A percentile compares a stretch with the other conserved stretches of the same genome.
These are phyloP conservation scores for Sphenostylis stenocarpa DNA, from an alignment of 306 rosid genomes.

Conservation along the genomic window DNA sequence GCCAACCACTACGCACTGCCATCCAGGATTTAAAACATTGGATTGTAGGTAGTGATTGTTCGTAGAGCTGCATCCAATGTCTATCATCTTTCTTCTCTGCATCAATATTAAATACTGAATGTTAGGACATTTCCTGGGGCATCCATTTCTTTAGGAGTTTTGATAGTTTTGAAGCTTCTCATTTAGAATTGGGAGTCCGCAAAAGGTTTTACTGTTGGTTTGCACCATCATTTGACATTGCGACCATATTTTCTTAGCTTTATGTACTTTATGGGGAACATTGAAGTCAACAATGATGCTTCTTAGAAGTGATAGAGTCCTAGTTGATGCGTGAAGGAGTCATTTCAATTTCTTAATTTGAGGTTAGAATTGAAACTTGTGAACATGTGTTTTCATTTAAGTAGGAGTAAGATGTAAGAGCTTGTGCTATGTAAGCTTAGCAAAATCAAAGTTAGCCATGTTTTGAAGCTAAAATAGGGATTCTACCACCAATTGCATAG, in stretches of 20 bases:
- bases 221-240: background rate
- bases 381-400: background rate
- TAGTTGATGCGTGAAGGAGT: background rate
- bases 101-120: background rate
- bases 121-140: background rate
- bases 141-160: background rate
- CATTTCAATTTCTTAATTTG: background rate
- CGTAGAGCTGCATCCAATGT: background rate
- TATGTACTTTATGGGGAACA: background rate
- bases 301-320: background rate
- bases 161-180: background rate
- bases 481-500: too few relatives aligned
- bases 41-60: background rate
- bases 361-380: background rate
- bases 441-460: background rate
- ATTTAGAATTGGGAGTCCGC: background rate
- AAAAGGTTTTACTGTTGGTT: conserved; percentile 5
- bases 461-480: background rate
- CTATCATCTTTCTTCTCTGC: background rate
- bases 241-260: background rate
- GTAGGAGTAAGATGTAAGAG: background rate
- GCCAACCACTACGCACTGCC: too few relatives aligned
- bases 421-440: background rate
- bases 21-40: too few relatives aligned
- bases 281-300: background rate